Evolutionary conservation across 495 filamentous ascomycete genomes (phyloP), one percentile per base, ranked within the genome.

Genomic region (Tirmania nivea): DNA sequence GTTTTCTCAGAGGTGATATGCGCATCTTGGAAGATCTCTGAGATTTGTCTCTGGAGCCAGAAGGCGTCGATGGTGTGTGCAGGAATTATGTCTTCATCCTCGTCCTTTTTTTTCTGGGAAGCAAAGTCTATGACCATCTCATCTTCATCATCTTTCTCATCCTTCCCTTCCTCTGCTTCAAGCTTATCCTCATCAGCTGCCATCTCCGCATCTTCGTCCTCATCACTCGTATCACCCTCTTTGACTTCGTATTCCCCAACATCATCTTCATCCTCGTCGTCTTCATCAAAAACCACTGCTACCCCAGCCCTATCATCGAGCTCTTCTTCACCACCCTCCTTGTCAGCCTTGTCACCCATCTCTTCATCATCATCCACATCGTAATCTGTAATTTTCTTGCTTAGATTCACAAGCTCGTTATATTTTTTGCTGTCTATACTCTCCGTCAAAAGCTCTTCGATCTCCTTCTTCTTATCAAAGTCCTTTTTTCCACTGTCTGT

Each of bases 361-460:
- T 86, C 78, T 55, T 94, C 90, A 25, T 97, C 90, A 60, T 95
- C 89, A 63, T 95, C 87, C 34, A 84, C 86, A 67, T 94, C 84
- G 70, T 95, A 99, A 67, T 99, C 90, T 34, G 92, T 96, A 59
- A 99, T 94, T 68, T 99, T 99, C 72, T 96, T 99, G 35, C 89
- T 86, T 7, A 99, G 73, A 65, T 94, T 99, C 50, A 96, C 81
- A 49, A 96, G 70, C 68, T 96, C 90, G 61, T 95, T 96, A 68
- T 94, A 99, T 62, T 93, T 81, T 65, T 96, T 94, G 0, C 84
- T 78, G 35, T 75, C 79, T 73, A 93, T 80, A 0, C 78, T 79
- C 9, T 73, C 75, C 25, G 89, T 92, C 42, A 99, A 64, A 53
- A 96, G 74, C 56, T 96, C 90, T 58, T 96, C 90, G 37, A 99